Evolutionary conservation across 2,329 filamentous ascomycete genomes (phyloP).

Genomic region (Pseudogymnoascus destructans): DNA sequence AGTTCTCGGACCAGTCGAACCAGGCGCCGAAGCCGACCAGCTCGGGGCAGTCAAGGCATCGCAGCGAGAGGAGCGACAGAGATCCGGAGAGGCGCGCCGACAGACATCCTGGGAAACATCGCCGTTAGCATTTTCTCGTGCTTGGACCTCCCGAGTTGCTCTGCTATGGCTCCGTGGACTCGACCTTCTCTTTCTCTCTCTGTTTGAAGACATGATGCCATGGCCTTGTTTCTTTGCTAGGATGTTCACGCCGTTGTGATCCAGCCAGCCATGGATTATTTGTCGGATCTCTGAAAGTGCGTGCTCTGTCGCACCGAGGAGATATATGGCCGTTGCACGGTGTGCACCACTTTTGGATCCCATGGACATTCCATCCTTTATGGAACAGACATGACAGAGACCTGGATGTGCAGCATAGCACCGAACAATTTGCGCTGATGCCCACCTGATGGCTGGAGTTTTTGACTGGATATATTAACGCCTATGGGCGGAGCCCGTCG

Average conservation of each 20-base stretch:
- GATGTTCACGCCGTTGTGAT: neutral
- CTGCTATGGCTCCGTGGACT: neutral
- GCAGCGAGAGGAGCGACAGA: neutral
- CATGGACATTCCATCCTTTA: neutral
- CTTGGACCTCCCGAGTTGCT: neutral
- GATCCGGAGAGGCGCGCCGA: neutral
- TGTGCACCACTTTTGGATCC: neutral
- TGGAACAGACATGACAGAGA: neutral
- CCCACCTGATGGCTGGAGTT: neutral
- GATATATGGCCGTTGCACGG: neutral
- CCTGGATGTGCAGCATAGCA: neutral
- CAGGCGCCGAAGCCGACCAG: neutral
- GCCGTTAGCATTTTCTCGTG: neutral
- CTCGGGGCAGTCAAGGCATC: neutral
- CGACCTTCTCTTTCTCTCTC: neutral
- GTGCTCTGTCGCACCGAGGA: neutral
- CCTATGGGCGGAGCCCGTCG: neutral
- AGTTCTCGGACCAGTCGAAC: neutral
- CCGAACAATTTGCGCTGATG: neutral
- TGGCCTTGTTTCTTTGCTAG: neutral
- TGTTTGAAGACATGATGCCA: neutral
- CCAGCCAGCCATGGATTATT: neutral
- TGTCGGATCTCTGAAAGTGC: neutral
- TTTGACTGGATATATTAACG: neutral
- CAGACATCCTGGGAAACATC: neutral